Base-by-base conservation (phyloP, 306 rosid species). In the Hippophae gyantsensis region DNA sequence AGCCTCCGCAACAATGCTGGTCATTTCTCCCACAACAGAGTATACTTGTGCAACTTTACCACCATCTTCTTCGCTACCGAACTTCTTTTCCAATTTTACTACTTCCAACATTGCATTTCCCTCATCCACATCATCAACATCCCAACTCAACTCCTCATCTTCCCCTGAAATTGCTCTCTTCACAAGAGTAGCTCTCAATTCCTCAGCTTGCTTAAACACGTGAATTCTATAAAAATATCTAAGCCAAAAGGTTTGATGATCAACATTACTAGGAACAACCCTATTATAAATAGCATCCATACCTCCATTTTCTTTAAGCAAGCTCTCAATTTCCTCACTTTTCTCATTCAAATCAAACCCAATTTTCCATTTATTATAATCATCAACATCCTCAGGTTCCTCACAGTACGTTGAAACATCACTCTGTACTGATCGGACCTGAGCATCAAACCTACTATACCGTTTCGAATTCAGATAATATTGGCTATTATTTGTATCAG, bases 101-200 rank as follows among this genome's bases (percentile, higher is more conserved):
- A 43, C 52, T 57, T 74, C 72, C 3, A 43, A 42, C 43, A 13
- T 66, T 10, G 44, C 79, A 68, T 65, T 65, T 45, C 61, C 77
- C 3, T 54, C 65, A 10, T 76, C 86, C 1, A 79, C 38, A 32
- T 32, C 95, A 69, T 84, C 93, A 55, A 89, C 79, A 70, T 86
- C 97, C 97, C 97, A 89, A 64, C 93, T 89, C 83, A 89, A 72
- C 9, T 86, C 94, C 38, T 32, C 38, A 32, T 49, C 79, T 44
- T 81, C 84, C 54, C 63, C 65, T 0, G 87, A 75, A 45, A 86
- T 84, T 14, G 80, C 86, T 12, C 86, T 60, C 71, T 75, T 82
- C 64, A 89, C 95, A 61, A 86, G 78, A 69, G 76, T 89, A 27
- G 72, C 81, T 74, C 87, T 89, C 2, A 75, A 74, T 54, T 82